Base-by-base conservation (phyloP, 306 rosid species). In the Trifolium repens region DNA sequence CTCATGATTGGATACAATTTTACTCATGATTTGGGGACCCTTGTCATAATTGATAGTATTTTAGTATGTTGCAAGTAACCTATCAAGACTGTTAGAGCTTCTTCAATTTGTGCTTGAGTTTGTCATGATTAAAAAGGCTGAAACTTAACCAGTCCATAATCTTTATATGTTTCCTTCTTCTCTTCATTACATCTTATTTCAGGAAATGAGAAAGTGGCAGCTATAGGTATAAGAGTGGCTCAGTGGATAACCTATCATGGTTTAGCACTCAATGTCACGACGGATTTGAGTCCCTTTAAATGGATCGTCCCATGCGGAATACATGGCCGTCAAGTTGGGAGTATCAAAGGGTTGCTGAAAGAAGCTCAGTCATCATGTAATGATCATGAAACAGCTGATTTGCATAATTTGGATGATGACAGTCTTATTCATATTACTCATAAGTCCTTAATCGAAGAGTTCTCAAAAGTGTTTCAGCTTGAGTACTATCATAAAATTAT, bases 171-270 rank as follows among this genome's bases (percentile, higher is more conserved):
- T 46, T 71, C 47, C 68, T 82, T 37, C 76, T 81, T 61, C 8
- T 35, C 22, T 50, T 32, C 57, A 5, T 34, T 24, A 37, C 71
- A 34, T 35, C 50, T 35, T 5, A 11, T 53, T 73, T 37, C 88
- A 91, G 97, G 92, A 74, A 85, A 91, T 58, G 84, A 89, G 88
- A 93, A 93, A 89, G 62, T 93, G 15, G 96, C 92, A n/a, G 92
- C 90, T 9, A 78, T 89, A 24, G 97, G 93, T 6, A 87, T 93
- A 60, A 73, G 87, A 74, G 97, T 84, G 69, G 64, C 71, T 32
- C 83, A 72, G 22, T 89, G 96, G 96, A 85, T 91, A 82, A 77
- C 96, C 27, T 91, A 83, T 84, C 93, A 8, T 15, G 98, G 91
- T 16, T 75, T 93, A 52, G 90, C 98, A 5, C 85, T 90, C 50